Evolutionary conservation across 2,329 filamentous ascomycete species (phyloP).

Genomic region (Cercospora zeina): DNA sequence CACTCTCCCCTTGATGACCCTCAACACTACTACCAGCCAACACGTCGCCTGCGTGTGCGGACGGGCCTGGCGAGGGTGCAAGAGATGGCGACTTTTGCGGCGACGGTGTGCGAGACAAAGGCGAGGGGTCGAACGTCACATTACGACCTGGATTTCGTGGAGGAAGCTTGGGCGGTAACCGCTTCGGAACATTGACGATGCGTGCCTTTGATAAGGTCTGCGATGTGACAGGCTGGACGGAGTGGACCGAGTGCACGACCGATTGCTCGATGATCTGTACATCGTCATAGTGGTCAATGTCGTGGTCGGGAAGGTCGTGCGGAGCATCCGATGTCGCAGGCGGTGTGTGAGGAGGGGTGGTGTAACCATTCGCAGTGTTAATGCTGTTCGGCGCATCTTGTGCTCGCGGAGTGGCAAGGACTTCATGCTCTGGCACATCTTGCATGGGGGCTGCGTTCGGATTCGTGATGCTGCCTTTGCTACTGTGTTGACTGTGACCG

Average conservation of each 20-base stretch:
- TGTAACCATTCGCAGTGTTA: constrained; percentile 35
- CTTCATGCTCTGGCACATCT: constrained; percentile 35
- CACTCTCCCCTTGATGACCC: neutral
- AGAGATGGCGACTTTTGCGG: constrained; percentile 3
- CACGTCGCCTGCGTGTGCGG: neutral
- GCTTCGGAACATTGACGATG: constrained; percentile 81
- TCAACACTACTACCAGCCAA: neutral
- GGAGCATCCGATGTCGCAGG: constrained; percentile 19
- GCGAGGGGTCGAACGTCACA: constrained; percentile 38
- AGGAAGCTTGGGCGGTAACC: constrained; percentile 74
- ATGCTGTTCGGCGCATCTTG: constrained; percentile 15
- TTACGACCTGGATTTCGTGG: constrained; percentile 67
- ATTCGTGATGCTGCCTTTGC: constrained; percentile 30
- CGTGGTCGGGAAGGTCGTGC: constrained; percentile 31
- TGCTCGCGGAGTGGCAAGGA: constrained; percentile 26
- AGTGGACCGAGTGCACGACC: constrained; percentile 64
- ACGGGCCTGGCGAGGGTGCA: no score
- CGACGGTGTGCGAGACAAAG: constrained; percentile 17
- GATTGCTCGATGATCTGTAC: constrained; percentile 51
- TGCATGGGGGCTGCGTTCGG: constrained; percentile 29
- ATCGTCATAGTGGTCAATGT: constrained; percentile 52
- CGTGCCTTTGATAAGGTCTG: constrained; percentile 64
- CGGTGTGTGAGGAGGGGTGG: constrained; percentile 39
- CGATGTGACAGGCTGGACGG: constrained; percentile 54
- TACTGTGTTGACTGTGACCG: constrained; percentile 30